Percentiles rank a stretch among this genome's conserved stretches.
These are phyloP conservation scores for Agrocybe pediades DNA, from an alignment of 768 basidiomycete species.

Conservation along the genomic window DNA sequence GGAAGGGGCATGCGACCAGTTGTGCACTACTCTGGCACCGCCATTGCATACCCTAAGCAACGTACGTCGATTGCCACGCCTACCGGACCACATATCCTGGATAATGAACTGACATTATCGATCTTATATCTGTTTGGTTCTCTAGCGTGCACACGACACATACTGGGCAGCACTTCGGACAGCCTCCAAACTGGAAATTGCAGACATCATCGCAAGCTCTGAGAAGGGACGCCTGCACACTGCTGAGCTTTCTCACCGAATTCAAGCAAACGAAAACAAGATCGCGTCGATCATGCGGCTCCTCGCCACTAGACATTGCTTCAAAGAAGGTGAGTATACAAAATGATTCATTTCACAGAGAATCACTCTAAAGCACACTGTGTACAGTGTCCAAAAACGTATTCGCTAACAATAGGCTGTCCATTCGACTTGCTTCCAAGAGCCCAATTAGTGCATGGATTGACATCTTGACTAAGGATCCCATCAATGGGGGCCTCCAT, in stretches of 20 bases:
- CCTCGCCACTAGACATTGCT: constrained; percentile 42
- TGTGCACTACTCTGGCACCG: constrained; percentile 29
- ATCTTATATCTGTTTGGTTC: not conserved
- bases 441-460: constrained; percentile 27
- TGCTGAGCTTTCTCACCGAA: constrained; percentile 26
- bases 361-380: not conserved
- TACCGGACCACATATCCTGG: too few relatives aligned
- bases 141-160: constrained; percentile 20
- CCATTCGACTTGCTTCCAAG: constrained; percentile 30
- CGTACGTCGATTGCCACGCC: constrained; percentile 21
- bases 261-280: constrained; percentile 36
- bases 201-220: constrained; percentile 37
- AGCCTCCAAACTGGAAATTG: constrained; percentile 33
- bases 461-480: constrained; percentile 10
- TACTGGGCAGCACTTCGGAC: constrained; percentile 36
- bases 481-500: constrained; percentile 2
- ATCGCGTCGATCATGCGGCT: constrained; percentile 39
- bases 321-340: constrained; percentile 19
- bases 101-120: too few relatives aligned
- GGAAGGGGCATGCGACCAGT: constrained; percentile 36
- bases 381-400: constrained; percentile 32
- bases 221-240: constrained; percentile 39
- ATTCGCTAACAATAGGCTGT: constrained; percentile 44
- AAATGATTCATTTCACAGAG: too few relatives aligned
- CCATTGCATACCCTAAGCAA: constrained; percentile 33